These are phyloP conservation scores for Isochrysis galbana DNA, from an alignment of 78 protist species.

Conservation along the genomic window DNA sequence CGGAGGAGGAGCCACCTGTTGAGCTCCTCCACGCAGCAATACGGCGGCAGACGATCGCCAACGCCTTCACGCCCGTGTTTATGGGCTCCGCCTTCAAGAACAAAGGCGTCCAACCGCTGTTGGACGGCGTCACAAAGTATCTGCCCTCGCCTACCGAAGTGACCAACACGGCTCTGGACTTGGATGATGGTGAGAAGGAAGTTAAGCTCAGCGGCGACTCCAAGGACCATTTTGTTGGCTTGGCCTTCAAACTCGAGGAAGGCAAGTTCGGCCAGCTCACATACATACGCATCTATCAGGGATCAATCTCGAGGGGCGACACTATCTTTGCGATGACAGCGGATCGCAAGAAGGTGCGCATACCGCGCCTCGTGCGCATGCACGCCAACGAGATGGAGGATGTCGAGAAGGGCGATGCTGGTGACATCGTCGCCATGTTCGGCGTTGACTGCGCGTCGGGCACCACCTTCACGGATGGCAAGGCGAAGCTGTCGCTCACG, in stretches of 20 bases:
- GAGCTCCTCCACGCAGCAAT: constrained; percentile 48
- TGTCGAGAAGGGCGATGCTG: constrained; percentile 64
- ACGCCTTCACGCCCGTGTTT: constrained; percentile 81
- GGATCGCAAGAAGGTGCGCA: constrained; percentile 56
- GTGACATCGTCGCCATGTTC: constrained; percentile 95
- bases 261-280: constrained; percentile 88
- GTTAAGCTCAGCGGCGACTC: constrained; percentile 57
- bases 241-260: constrained; percentile 93
- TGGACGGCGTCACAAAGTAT: constrained; percentile 80
- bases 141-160: constrained; percentile 88
- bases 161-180: constrained; percentile 24
- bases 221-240: constrained; percentile 69
- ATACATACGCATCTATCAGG: constrained; percentile 91
- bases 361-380: constrained; percentile 90
- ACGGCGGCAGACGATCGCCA: constrained; percentile 62
- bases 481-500: constrained; percentile 27
- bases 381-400: constrained; percentile 90
- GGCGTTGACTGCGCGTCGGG: constrained; percentile 96
- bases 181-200: constrained; percentile 40
- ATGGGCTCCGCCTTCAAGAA: constrained; percentile 93
- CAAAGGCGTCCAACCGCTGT: constrained; percentile 90
- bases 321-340: constrained; percentile 63
- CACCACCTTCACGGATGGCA: constrained; percentile 83
- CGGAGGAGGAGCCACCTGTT: background rate
- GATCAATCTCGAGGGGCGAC: constrained; percentile 69